phyloP scores from a whole-genome alignment of 768 basidiomycete species.

The Mycena galericulata region DNA sequence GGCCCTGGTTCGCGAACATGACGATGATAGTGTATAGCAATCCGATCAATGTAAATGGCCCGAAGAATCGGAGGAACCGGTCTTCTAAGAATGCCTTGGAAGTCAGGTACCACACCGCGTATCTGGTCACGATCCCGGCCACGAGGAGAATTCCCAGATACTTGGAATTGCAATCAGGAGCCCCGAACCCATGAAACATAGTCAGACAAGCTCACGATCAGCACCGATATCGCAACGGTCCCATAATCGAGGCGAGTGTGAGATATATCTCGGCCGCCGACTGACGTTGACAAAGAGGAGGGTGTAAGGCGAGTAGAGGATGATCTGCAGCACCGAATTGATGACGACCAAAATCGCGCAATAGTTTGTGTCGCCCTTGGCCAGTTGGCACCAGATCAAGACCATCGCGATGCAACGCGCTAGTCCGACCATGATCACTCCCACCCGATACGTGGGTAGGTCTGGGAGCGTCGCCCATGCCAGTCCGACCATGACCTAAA shows the following conservation, averaged over 20 bases:
- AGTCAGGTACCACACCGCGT: slow-evolving; percentile 57
- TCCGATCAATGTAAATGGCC: slow-evolving; percentile 69
- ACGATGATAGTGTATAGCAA: slow-evolving; percentile 86
- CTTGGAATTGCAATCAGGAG: background rate
- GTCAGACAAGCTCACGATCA: slow-evolving; percentile 65
- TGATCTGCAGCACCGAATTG: slow-evolving; percentile 84
- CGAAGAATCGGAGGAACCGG: slow-evolving; percentile 55
- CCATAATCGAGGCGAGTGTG: slow-evolving; percentile 66
- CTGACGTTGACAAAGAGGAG: slow-evolving; percentile 78
- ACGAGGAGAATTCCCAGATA: slow-evolving; percentile 81
- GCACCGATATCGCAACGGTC: slow-evolving; percentile 71
- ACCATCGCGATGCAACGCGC: slow-evolving; percentile 82
- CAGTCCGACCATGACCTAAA: slow-evolving; percentile 82
- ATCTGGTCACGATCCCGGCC: slow-evolving; percentile 79
- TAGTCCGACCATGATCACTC: slow-evolving; percentile 86
- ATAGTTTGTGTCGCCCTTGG: slow-evolving; percentile 74
- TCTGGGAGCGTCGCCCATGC: slow-evolving; percentile 91
- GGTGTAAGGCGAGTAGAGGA: slow-evolving; percentile 80
- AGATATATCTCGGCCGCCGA: slow-evolving; percentile 59
- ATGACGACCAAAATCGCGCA: slow-evolving; percentile 85
- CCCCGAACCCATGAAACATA: too few species aligned
- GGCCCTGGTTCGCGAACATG: slow-evolving; percentile 77
- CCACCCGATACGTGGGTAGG: slow-evolving; percentile 77
- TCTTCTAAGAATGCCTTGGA: slow-evolving; percentile 63
- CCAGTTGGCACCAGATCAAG: slow-evolving; percentile 86